Evolutionary conservation across 768 basidiomycete genomes (phyloP).

Genomic region (Myochromella boudieri): DNA sequence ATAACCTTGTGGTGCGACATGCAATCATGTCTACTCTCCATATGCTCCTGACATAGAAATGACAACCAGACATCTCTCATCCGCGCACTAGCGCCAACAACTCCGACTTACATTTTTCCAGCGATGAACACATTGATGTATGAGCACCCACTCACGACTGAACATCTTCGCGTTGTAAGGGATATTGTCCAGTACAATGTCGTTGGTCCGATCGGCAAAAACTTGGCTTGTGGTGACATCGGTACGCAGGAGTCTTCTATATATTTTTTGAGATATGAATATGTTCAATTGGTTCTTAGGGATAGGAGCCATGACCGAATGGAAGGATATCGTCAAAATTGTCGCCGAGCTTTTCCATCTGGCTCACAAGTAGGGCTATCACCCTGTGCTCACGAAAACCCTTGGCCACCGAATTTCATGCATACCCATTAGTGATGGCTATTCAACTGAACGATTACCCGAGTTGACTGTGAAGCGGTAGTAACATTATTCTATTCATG

Average conservation of each 20-base stretch:
- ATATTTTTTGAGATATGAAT: neutral
- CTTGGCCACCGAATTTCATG: too few species aligned
- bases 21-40: neutral
- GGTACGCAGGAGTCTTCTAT: conserved; percentile 47
- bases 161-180: conserved; percentile 73
- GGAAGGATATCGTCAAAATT: conserved; percentile 81
- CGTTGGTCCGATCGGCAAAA: conserved; percentile 86
- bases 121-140: conserved; percentile 99
- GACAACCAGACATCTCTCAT: conserved; percentile 70
- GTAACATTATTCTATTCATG: too few species aligned
- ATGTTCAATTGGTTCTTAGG: conserved; percentile 43
- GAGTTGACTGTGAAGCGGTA: too few species aligned
- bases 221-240: conserved; percentile 87
- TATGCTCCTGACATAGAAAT: neutral
- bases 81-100: conserved; percentile 79
- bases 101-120: conserved; percentile 89
- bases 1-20: conserved; percentile 74
- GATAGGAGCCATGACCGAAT: conserved; percentile 94
- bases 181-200: conserved; percentile 81
- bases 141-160: conserved; percentile 85
- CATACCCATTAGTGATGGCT: too few species aligned
- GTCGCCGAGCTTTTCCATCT: conserved; percentile 59
- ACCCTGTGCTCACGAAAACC: too few species aligned
- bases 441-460: too few species aligned
- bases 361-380: too few species aligned